phyloP scores from a whole-genome alignment of 2,329 filamentous ascomycete genomes.

The Epicoccum nigrum region DNA sequence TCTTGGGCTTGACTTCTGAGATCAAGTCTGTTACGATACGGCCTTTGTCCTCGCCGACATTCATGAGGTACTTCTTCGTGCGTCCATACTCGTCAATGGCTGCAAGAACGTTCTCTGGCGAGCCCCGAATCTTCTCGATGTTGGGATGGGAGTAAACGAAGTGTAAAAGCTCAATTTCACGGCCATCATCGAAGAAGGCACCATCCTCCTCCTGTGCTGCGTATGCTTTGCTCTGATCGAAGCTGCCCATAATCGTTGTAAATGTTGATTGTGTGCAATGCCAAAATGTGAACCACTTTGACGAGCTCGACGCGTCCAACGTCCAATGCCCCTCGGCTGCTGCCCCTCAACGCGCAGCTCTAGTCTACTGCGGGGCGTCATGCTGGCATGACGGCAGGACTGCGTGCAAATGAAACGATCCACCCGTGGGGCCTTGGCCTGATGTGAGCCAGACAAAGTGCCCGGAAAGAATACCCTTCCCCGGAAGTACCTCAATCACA shows the following conservation, averaged over 20 bases:
- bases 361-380: slow-evolving; percentile 32
- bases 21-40: slow-evolving; percentile 73
- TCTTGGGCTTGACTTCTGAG: slow-evolving; percentile 66
- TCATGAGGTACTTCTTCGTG: slow-evolving; percentile 77
- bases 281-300: not conserved
- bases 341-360: slow-evolving; percentile 38
- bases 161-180: slow-evolving; percentile 75
- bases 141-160: slow-evolving; percentile 69
- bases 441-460: slow-evolving; percentile 7
- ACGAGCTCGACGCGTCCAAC: slow-evolving; percentile 32
- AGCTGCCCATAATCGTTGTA: slow-evolving; percentile 36
- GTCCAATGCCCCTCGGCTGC: slow-evolving; percentile 24
- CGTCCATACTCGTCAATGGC: slow-evolving; percentile 74
- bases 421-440: slow-evolving; percentile 8
- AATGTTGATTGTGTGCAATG: slow-evolving; percentile 18
- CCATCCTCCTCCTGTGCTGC: slow-evolving; percentile 53
- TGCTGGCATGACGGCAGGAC: slow-evolving; percentile 31
- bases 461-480: slow-evolving; percentile 2
- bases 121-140: slow-evolving; percentile 67
- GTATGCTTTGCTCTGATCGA: slow-evolving; percentile 55
- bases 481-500: not conserved
- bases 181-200: slow-evolving; percentile 67
- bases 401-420: slow-evolving; percentile 6
- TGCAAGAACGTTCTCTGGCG: slow-evolving; percentile 67
- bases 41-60: slow-evolving; percentile 77